A percentile compares a stretch with the other conserved stretches of the same genome.
Conservation (phyloP, 208 protist species). For the Crithidia bombi region DNA sequence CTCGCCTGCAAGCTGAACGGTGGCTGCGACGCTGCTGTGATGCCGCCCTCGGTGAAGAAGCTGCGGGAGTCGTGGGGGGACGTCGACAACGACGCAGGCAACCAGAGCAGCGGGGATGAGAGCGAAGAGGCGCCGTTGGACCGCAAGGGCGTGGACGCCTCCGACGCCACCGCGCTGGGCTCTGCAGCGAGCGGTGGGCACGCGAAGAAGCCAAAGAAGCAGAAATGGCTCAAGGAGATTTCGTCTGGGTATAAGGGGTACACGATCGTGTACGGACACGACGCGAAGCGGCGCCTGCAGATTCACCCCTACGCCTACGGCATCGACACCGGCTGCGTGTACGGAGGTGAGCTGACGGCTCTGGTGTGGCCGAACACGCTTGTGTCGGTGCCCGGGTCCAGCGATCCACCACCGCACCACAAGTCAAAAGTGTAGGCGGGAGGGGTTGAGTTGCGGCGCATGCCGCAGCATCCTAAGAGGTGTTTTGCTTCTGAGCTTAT, state of each 20-base stretch:
- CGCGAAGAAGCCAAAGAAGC: slow-evolving; percentile 5
- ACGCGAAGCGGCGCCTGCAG: slow-evolving; percentile 75
- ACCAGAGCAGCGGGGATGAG: slow-evolving; percentile 3
- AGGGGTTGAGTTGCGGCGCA: too few relatives aligned
- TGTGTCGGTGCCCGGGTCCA: slow-evolving; percentile 59
- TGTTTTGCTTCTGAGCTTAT: background rate
- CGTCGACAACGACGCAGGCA: slow-evolving; percentile 10
- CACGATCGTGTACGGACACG: slow-evolving; percentile 76
- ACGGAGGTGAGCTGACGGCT: slow-evolving; percentile 63
- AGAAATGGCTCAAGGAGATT: slow-evolving; percentile 21
- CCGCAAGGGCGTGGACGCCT: background rate
- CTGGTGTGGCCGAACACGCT: slow-evolving; percentile 55
- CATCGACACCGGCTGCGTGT: slow-evolving; percentile 76
- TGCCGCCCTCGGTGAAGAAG: background rate
- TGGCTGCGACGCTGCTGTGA: background rate
- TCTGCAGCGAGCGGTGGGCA: background rate
- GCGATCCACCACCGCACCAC: slow-evolving; percentile 7
- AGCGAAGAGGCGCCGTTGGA: background rate
- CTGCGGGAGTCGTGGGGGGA: background rate
- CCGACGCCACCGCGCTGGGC: background rate
- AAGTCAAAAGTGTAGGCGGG: slow-evolving; percentile 28
- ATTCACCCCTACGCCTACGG: slow-evolving; percentile 64
- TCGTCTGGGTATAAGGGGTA: slow-evolving; percentile 21
- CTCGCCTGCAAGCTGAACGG: slow-evolving; percentile 22
- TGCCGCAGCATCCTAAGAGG: too few relatives aligned